Base-by-base conservation (phyloP, 169 alveolate species). In the Plasmodium reichenowi region DNA sequence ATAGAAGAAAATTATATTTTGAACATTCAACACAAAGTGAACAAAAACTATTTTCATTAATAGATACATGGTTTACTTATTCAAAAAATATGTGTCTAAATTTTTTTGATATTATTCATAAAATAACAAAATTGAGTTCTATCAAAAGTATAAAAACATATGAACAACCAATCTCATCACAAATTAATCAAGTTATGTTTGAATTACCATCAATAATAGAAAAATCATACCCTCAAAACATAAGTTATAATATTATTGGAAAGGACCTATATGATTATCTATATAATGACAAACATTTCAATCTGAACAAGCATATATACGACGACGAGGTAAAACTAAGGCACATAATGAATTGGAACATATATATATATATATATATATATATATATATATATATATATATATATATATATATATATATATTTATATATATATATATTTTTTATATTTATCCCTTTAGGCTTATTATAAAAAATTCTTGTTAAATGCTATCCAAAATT, bases 101-200 rank as follows among this genome's bases (percentile, higher is more conserved):
- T 71, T 78, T 66, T 66, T 78, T 78, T 78, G 89, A 78, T 59
- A 78, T 78, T 66, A 78, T 78, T 60, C 89, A 78, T 64, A 78
- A 78, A 64, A 67, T 78, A 66, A 78, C 89, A 20, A 78, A 78
- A 78, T 52, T 78, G 2, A 78, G 89, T 66, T 78, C 89, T 15
- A 59, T 78, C 8, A 68, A 66, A 78, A 78, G 80, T 78, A 15
- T 78, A 66, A 78, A 78, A 60, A 78, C 89, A 60, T 78, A 78
- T 78, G 89, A 78, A 58, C 89, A 78, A 45, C 67, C 89, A 3
- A 78, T 78, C 43, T 78, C 89, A 48, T 66, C 89, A 58, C 89
- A 78, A 78, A 67, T 78, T 12, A 78, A 70, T 66, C 89, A 78
- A 66, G 89, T 78, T n/a, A 78, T 78, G 89, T 78, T 78, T 78